Percentiles rank a stretch among this genome's conserved stretches.
Evolutionary conservation across 805 yeast genomes (phyloP).

Genomic region (Saturnispora zaruensis): DNA sequence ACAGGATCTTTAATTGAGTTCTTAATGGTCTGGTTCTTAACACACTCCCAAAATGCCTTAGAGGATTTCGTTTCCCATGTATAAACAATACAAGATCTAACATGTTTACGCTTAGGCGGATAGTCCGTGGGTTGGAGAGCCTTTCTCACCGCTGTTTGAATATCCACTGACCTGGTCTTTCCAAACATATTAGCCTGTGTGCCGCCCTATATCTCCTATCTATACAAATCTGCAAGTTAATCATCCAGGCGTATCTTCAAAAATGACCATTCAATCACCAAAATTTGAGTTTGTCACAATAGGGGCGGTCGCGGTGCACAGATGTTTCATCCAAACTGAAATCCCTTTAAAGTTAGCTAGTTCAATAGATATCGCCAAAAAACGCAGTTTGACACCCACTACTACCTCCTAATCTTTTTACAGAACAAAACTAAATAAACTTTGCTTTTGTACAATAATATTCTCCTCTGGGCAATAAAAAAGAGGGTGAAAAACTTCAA

Average conservation of each 20-base stretch:
- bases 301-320: not conserved
- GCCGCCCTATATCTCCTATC: too few relatives aligned
- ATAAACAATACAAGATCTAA: conserved; percentile 87
- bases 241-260: not conserved
- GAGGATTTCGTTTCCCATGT: conserved; percentile 94
- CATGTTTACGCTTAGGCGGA: conserved; percentile 95
- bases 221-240: not conserved
- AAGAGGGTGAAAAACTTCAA: not conserved
- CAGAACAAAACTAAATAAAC: not conserved
- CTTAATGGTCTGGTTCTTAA: conserved; percentile 72
- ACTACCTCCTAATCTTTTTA: not conserved
- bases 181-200: conserved; percentile 18
- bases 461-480: not conserved
- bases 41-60: conserved; percentile 73
- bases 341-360: too few relatives aligned
- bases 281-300: not conserved
- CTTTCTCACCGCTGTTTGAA: conserved; percentile 53
- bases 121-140: conserved; percentile 81
- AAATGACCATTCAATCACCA: not conserved
- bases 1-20: conserved; percentile 32
- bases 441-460: too few relatives aligned
- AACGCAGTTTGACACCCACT: not conserved
- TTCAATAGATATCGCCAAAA: too few relatives aligned
- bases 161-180: conserved; percentile 29
- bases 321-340: not conserved